Evolutionary conservation across 2,329 filamentous ascomycete species (phyloP), one percentile per base, ranked within the genome.

Genomic region (Apiospora phragmitis): DNA sequence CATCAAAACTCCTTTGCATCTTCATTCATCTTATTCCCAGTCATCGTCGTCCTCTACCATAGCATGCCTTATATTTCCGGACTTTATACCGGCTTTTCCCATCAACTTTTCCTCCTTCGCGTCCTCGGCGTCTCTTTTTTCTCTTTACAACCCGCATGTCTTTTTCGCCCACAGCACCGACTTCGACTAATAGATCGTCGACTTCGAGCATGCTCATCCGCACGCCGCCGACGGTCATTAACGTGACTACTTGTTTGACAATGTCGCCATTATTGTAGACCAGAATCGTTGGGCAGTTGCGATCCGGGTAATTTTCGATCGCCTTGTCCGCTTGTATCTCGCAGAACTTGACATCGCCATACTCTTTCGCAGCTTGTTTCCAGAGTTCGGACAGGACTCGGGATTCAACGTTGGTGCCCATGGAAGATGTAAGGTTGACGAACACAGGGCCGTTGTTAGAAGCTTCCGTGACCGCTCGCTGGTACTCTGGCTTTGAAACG

Each of bases 341-440:
- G 81, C 95, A 98, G 82, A 99, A 99, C 83, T 99, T 99, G 81
- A 99, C 86, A 74, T 99, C 95, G 26, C 94, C 94, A 78, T 94
- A 99, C 77, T 95, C 94, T 71, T 83, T 84, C 0, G 96, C 95
- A 51, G 96, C 88, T 77, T 94, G 90, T 45, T 92, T 87, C 95
- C 95, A 99, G 26, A 98, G 85, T 78, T 97, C 93, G 0, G 91
- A 91, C 76, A 98, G 83, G 4, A 98, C 86, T 71, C 93, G 89
- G 4, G 94, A 97, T 82, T 98, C 95, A 43, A 92, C 88, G 77
- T 98, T 98, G 68, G 89, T 93, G 67, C 93, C 92, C 71, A 91
- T 84, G 0, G 93, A 88, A 5, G 93, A 94, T 8, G 92, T 95
- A 68, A 98, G 86, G 75, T 97, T 92, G 67, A 98, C 94, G 49